Percentiles rank a stretch among this genome's conserved stretches.
These are phyloP conservation scores for Paramarasmius palmivorus DNA, from an alignment of 1,284 basidiomycete genomes.

Conservation along the genomic window DNA sequence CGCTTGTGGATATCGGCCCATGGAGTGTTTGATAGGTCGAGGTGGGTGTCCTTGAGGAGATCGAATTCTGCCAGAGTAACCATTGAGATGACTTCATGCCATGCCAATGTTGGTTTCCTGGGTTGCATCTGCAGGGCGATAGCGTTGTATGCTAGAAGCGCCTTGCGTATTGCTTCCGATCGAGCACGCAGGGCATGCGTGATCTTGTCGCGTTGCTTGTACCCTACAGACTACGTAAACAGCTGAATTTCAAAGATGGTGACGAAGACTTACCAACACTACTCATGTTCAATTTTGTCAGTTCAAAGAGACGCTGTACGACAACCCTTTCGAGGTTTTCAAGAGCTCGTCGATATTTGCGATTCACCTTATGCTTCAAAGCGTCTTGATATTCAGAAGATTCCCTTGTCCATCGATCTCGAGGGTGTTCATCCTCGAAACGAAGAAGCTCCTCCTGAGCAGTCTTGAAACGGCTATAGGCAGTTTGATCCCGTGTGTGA, in stretches of 20 bases:
- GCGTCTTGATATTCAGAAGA: slow-evolving; percentile 12
- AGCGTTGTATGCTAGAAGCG: slow-evolving; percentile 18
- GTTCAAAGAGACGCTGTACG: slow-evolving; percentile 25
- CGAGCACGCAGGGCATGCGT: slow-evolving; percentile 16
- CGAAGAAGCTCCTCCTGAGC: slow-evolving; percentile 6
- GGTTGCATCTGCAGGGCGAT: slow-evolving; percentile 1
- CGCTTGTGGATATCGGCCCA: background rate
- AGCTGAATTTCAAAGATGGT: background rate
- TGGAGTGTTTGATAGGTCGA: background rate
- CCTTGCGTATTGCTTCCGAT: slow-evolving; percentile 15
- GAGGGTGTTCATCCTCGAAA: slow-evolving; percentile 10
- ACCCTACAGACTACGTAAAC: slow-evolving; percentile 8
- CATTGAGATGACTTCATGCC: background rate
- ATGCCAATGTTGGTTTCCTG: no score
- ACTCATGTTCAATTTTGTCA: slow-evolving; percentile 9
- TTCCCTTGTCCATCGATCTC: slow-evolving; percentile 13
- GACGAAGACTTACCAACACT: background rate
- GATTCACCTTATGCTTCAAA: slow-evolving; percentile 2
- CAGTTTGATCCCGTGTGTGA: background rate
- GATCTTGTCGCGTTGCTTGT: slow-evolving; percentile 18
- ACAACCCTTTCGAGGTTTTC: slow-evolving; percentile 23
- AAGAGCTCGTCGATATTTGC: slow-evolving; percentile 20
- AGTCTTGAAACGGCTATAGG: background rate
- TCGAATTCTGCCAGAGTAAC: background rate
- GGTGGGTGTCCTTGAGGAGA: background rate